Percentiles rank a stretch among this genome's conserved stretches.
Evolutionary conservation across 2,329 filamentous ascomycete species (phyloP).

Genomic region (Dothiorella sarmentorum): DNA sequence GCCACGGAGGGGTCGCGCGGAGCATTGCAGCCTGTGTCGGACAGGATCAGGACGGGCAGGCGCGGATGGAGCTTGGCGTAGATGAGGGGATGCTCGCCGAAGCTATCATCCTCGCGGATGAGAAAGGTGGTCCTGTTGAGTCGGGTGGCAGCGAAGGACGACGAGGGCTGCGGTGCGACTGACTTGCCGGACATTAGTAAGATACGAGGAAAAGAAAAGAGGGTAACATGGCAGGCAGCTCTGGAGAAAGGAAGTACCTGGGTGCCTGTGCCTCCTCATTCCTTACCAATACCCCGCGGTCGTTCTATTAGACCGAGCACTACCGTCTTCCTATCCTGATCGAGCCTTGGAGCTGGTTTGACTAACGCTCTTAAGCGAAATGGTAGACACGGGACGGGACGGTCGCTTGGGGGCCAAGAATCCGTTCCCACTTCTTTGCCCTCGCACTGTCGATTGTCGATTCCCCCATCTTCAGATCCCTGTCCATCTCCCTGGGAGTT

Average conservation of each 20-base stretch:
- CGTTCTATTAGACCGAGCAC: constrained; percentile 8
- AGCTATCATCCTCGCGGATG: constrained; percentile 44
- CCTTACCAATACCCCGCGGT: constrained; percentile 3
- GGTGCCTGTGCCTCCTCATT: too few species aligned
- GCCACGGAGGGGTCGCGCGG: constrained; percentile 26
- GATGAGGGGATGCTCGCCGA: constrained; percentile 44
- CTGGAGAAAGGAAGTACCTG: too few species aligned
- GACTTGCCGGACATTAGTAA: constrained; percentile 9
- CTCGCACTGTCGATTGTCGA: background rate
- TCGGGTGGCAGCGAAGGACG: constrained; percentile 35
- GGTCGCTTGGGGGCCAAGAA: constrained; percentile 2
- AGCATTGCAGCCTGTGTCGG: constrained; percentile 47
- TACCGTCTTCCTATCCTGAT: constrained; percentile 3
- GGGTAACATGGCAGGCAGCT: too few species aligned
- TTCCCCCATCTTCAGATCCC: too few species aligned
- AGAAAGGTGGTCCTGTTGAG: constrained; percentile 46
- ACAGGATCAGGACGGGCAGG: constrained; percentile 35
- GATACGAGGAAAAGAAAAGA: background rate
- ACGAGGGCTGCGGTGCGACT: background rate
- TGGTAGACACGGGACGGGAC: background rate
- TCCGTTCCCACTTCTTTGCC: background rate
- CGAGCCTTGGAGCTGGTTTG: background rate
- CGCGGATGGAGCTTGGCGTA: constrained; percentile 43
- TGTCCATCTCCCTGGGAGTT: too few species aligned
- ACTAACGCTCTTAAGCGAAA: background rate